These are phyloP conservation scores for Aspergillus sergii DNA, from an alignment of 2,329 filamentous ascomycete species.

Conservation along the genomic window DNA sequence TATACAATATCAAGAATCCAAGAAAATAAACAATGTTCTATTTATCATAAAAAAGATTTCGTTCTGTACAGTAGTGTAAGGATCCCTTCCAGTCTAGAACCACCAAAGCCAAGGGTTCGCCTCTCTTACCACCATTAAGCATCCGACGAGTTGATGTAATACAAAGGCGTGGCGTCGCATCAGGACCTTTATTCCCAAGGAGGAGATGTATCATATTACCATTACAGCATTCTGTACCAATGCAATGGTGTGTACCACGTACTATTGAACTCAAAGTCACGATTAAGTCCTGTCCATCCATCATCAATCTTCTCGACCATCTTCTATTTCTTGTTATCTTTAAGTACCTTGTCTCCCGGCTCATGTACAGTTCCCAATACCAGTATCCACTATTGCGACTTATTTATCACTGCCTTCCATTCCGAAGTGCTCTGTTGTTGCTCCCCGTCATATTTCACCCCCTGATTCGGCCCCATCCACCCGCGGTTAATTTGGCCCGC, in stretches of 20 bases:
- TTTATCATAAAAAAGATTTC: not conserved
- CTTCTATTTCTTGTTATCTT: not conserved
- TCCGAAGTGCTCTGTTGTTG: not conserved
- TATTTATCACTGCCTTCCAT: not conserved
- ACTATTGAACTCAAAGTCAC: slow-evolving; percentile 19
- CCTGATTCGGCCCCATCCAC: slow-evolving; percentile 14
- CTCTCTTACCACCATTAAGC: not conserved
- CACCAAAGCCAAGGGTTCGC: not conserved
- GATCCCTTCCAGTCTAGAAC: not conserved
- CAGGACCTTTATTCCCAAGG: not conserved
- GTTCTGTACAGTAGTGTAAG: not conserved
- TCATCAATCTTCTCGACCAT: slow-evolving; percentile 7
- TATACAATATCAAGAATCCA: not conserved
- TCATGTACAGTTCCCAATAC: not conserved
- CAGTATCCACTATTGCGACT: not conserved
- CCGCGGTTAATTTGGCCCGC: slow-evolving; percentile 24
- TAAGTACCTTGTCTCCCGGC: not conserved
- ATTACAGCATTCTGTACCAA: slow-evolving; percentile 3
- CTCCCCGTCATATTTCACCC: slow-evolving; percentile 1
- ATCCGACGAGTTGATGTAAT: slow-evolving; percentile 2
- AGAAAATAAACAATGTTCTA: not conserved
- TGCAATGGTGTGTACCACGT: slow-evolving; percentile 1
- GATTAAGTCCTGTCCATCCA: slow-evolving; percentile 8
- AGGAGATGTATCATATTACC: not conserved
- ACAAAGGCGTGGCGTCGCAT: slow-evolving; percentile 6